Evolutionary conservation across 495 filamentous ascomycete species (phyloP).

Genomic region (Aspergillus bertholletiae): DNA sequence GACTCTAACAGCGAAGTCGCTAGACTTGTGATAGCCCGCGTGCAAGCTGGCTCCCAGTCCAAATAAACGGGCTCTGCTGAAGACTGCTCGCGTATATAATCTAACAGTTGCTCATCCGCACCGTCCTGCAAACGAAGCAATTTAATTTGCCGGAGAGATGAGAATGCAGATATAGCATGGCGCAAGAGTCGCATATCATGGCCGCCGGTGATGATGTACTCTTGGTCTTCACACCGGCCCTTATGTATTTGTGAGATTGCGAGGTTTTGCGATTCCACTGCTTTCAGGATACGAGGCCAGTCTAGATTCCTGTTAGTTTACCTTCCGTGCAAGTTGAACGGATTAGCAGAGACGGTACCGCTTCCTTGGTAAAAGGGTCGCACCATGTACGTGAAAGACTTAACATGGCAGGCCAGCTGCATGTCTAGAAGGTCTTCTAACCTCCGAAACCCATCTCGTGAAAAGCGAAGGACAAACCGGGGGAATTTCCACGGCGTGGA

Average conservation of each 20-base stretch:
- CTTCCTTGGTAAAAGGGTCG: slow-evolving; percentile 61
- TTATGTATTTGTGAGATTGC: slow-evolving; percentile 27
- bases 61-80: slow-evolving; percentile 34
- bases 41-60: slow-evolving; percentile 62
- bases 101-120: slow-evolving; percentile 50
- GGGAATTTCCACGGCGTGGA: slow-evolving; percentile 59
- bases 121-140: slow-evolving; percentile 61
- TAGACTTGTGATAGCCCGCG: slow-evolving; percentile 57
- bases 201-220: slow-evolving; percentile 20
- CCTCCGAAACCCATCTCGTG: slow-evolving; percentile 51
- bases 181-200: slow-evolving; percentile 41
- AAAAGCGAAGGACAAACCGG: slow-evolving; percentile 59
- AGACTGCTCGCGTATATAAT: slow-evolving; percentile 28
- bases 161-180: slow-evolving; percentile 55
- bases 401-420: slow-evolving; percentile 59
- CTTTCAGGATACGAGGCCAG: slow-evolving; percentile 26
- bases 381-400: slow-evolving; percentile 69
- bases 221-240: slow-evolving; percentile 32
- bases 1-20: slow-evolving; percentile 53
- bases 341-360: slow-evolving; percentile 36
- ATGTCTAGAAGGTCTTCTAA: slow-evolving; percentile 47
- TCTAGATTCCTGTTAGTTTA: slow-evolving; percentile 28
- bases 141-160: slow-evolving; percentile 60
- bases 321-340: neutral
- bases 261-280: slow-evolving; percentile 15